Evolutionary conservation across 2,329 filamentous ascomycete species (phyloP).

Genomic region (Ceratocystis huliohia): DNA sequence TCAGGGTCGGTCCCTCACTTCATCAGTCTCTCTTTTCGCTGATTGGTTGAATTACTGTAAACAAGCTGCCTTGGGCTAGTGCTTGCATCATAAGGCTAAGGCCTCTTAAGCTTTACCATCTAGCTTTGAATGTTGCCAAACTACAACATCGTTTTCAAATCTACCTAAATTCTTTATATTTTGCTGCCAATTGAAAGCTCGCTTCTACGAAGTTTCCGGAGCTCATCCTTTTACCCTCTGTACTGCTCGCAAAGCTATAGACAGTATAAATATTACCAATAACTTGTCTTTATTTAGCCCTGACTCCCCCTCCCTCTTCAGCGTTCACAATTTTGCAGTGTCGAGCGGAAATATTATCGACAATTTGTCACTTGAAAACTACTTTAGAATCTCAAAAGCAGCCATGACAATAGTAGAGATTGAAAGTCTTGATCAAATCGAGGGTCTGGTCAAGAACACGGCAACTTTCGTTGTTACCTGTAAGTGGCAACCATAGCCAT

Average conservation of each 20-base stretch:
- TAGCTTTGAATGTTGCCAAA: neutral
- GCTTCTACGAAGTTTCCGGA: no score
- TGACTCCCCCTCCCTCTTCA: neutral
- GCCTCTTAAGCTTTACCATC: neutral
- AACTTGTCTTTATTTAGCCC: neutral
- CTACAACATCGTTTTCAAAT: neutral
- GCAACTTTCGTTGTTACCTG: slow-evolving; percentile 79
- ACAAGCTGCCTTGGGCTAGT: neutral
- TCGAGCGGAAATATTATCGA: neutral
- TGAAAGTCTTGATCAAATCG: slow-evolving; percentile 50
- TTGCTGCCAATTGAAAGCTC: no score
- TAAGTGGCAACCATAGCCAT: slow-evolving; percentile 37
- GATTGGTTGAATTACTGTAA: neutral
- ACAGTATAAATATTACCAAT: no score
- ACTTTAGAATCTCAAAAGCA: neutral
- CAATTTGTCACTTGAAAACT: neutral
- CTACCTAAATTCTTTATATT: no score
- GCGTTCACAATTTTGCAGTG: neutral
- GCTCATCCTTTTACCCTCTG: no score
- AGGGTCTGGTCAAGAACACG: slow-evolving; percentile 53
- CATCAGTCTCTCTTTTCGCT: neutral
- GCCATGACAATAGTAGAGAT: slow-evolving; percentile 23
- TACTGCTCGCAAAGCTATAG: no score
- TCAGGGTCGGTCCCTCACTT: neutral
- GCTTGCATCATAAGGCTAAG: slow-evolving; percentile 8